phyloP scores from a whole-genome alignment of 2,329 filamentous ascomycete genomes.

The Gnomoniopsis sp. region DNA sequence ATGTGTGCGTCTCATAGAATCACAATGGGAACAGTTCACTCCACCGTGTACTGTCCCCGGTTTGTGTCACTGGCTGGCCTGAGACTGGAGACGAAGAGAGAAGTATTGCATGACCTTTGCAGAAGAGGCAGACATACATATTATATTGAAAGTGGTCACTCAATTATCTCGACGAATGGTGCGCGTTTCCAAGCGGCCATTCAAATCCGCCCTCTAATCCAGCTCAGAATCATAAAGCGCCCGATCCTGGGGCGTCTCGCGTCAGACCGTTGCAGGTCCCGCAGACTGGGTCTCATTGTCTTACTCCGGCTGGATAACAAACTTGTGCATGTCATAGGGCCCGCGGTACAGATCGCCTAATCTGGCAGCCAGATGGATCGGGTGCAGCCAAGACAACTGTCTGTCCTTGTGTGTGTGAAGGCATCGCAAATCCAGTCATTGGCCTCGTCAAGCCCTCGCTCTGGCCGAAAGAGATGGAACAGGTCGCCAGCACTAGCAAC shows the following conservation, averaged over 20 bases:
- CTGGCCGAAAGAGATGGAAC: neutral
- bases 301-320: neutral
- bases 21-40: no score
- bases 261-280: conserved; percentile 10
- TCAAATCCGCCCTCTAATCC: neutral
- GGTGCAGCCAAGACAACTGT: neutral
- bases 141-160: no score
- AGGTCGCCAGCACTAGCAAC: neutral
- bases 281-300: conserved; percentile 10
- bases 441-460: neutral
- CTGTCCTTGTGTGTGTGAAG: conserved; percentile 1
- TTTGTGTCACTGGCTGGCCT: no score
- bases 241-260: neutral
- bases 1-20: no score
- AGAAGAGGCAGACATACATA: no score
- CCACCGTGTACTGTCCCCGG: no score
- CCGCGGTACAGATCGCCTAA: conserved; percentile 6
- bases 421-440: neutral
- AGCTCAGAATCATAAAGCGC: neutral
- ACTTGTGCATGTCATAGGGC: neutral
- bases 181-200: neutral
- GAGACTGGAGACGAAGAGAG: no score
- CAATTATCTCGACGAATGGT: no score
- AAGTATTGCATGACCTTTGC: no score
- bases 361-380: neutral